Evolutionary conservation across 1,284 basidiomycete genomes (phyloP), one percentile per base, ranked within the genome.

Genomic region (Cutaneotrichosporon sp.): DNA sequence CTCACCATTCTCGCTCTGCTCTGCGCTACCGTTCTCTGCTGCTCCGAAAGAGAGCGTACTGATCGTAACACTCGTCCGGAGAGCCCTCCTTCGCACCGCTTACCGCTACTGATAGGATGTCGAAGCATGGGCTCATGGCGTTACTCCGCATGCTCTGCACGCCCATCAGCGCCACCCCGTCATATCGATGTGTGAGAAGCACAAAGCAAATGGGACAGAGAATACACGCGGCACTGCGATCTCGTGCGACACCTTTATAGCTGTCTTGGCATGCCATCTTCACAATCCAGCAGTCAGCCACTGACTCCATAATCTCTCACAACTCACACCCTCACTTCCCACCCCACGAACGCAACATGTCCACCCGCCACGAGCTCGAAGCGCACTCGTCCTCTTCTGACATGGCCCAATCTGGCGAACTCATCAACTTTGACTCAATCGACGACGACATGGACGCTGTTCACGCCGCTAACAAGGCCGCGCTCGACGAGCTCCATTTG

Each of bases 381-480:
- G 29, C 17, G 19, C 27, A 44, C 27, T 17, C 27, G 11, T 24
- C 16, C 20, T 44, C 42, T 9, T 29, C 42, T 29, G 27, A 24
- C 38, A 44, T 29, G 29, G 35, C 17, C 35, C 35, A 38, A 20
- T 44, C 42, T 2, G 42, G 42, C 29, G 42, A 44, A 29, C 42
- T 44, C 19, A 44, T 44, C 42, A 31, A 10, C 29, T 19, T 32
- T 14, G 29, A 31, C 10, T 31, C 29, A 5, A 31, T 14, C 2
- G 29, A 31, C 12, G 27, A 6, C 24, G 38, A 22, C 3, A 16
- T n/a, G 22, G 24, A 22, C 22, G 22, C 4, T 8, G n/a, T n/a
- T n/a, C n/a, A 37, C 2, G 20, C 17, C 19, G 35, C 17, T 12
- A 22, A 22, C 9, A 10, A 22, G 35, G n/a, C n/a, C n/a, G n/a